Conservation (phyloP, 2,329 filamentous ascomycete species). For the Calonectria fujianensis region DNA sequence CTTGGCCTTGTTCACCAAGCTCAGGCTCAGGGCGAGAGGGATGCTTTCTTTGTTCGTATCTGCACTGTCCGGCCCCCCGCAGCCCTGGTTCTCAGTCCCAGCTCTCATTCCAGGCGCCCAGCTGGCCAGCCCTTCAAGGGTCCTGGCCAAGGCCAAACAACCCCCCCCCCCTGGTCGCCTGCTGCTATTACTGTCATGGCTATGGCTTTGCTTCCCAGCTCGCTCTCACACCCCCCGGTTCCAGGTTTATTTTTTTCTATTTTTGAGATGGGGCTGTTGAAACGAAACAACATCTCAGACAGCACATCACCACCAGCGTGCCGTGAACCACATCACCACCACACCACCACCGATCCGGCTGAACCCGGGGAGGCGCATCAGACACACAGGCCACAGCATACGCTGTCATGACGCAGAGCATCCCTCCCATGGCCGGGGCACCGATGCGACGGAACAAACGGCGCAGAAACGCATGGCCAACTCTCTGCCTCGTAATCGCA, state of each 20-base stretch:
- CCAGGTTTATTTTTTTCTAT: conserved; percentile 38
- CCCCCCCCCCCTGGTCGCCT: conserved; percentile 8
- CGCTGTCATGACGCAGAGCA: conserved; percentile 19
- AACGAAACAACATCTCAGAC: conserved; percentile 35
- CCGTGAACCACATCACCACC: conserved; percentile 17
- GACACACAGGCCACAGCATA: conserved; percentile 14
- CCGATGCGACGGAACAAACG: conserved; percentile 26
- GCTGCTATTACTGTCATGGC: conserved; percentile 33
- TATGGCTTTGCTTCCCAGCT: conserved; percentile 18
- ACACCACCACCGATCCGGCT: conserved; percentile 8
- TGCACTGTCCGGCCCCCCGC: conserved; percentile 5
- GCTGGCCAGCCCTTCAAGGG: conserved; percentile 11
- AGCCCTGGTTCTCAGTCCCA: conserved; percentile 6
- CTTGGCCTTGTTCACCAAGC: not conserved
- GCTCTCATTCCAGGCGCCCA: conserved; percentile 1
- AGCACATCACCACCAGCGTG: not conserved
- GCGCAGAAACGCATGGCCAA: conserved; percentile 2
- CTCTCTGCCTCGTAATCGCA: conserved; percentile 20
- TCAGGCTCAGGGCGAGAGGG: conserved; percentile 9
- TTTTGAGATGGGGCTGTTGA: conserved; percentile 32
- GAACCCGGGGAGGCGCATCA: conserved; percentile 21
- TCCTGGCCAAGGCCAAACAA: conserved; percentile 1
- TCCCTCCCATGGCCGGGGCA: not conserved
- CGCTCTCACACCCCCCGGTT: not conserved
- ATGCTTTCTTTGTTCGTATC: conserved; percentile 23